Conservation (phyloP, 192 early-diverging fungal genomes). For the Coemansia sp. region DNA sequence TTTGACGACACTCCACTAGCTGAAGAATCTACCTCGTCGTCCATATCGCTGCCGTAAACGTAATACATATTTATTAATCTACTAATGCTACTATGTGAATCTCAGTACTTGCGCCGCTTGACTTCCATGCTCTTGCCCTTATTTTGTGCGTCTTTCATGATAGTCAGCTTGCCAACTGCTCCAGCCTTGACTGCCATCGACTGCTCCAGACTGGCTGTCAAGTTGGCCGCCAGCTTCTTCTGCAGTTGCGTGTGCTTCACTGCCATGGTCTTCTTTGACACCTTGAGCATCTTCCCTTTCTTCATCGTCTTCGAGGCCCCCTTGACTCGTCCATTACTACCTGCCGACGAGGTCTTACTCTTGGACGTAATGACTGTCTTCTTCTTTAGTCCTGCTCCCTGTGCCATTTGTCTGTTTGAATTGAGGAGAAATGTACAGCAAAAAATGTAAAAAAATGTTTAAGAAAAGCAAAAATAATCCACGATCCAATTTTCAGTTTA, state of each 20-base stretch:
- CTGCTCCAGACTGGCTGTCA: conserved; percentile 47
- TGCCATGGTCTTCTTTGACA: conserved; percentile 34
- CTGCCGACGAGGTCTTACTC: not conserved
- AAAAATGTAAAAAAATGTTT: not conserved
- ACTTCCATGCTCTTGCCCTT: conserved; percentile 54
- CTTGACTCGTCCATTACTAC: not conserved
- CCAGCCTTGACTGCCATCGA: conserved; percentile 68
- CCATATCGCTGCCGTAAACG: conserved; percentile 1
- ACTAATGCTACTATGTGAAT: not conserved
- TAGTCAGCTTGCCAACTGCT: conserved; percentile 68
- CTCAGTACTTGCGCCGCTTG: conserved; percentile 53
- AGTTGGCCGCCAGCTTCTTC: conserved; percentile 42
- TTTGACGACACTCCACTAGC: conserved; percentile 13
- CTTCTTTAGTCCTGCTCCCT: conserved; percentile 39
- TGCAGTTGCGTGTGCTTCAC: conserved; percentile 35
- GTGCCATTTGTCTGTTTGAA: conserved; percentile 29
- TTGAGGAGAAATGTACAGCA: not conserved
- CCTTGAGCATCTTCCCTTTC: conserved; percentile 43
- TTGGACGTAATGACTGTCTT: conserved; percentile 34
- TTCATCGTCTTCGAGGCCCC: conserved; percentile 6
- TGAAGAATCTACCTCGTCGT: not conserved
- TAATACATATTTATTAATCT: not conserved
- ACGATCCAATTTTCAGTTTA: too few relatives aligned
- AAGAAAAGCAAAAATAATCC: not conserved
- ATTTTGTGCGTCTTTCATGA: conserved; percentile 61